phyloP scores from a whole-genome alignment of 306 rosid species.

The Sindora glabra region DNA sequence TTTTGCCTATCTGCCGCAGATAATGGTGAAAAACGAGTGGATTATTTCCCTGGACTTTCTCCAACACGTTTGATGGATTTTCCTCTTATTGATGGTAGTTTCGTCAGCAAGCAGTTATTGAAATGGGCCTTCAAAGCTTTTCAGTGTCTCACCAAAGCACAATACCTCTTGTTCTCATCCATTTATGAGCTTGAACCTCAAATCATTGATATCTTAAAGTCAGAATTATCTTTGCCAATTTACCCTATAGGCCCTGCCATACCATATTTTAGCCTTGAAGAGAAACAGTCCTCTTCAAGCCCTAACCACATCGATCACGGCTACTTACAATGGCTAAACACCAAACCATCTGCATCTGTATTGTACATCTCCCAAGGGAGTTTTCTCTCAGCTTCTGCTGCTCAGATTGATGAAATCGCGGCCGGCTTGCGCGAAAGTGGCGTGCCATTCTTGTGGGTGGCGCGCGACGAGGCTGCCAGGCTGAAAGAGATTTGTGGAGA shows the following conservation, averaged over 20 bases:
- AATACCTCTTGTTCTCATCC: slow-evolving; percentile 27
- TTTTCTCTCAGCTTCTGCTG: slow-evolving; percentile 31
- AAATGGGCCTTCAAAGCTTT: neutral
- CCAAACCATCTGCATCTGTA: slow-evolving; percentile 33
- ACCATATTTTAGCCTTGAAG: slow-evolving; percentile 10
- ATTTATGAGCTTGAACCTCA: slow-evolving; percentile 36
- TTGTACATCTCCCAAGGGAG: slow-evolving; percentile 55
- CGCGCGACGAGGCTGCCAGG: neutral
- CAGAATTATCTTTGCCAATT: slow-evolving; percentile 24
- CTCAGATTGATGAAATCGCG: slow-evolving; percentile 39
- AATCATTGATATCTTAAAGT: slow-evolving; percentile 22
- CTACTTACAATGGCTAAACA: slow-evolving; percentile 35
- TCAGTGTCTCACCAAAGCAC: slow-evolving; percentile 29
- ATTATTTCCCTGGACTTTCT: slow-evolving; percentile 35
- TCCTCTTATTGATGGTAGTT: slow-evolving; percentile 5
- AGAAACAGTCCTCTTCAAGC: neutral
- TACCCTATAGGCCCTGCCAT: slow-evolving; percentile 33
- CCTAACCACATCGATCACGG: neutral
- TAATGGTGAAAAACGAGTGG: slow-evolving; percentile 27
- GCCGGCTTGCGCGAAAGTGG: slow-evolving; percentile 22
- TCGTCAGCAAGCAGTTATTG: neutral
- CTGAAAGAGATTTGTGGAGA: slow-evolving; percentile 34
- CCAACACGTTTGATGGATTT: slow-evolving; percentile 27
- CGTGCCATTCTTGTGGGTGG: slow-evolving; percentile 41
- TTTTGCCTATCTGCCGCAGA: slow-evolving; percentile 13